phyloP scores from a whole-genome alignment of 2,329 filamentous ascomycete species.

The Xylariomycetidae sp. region DNA sequence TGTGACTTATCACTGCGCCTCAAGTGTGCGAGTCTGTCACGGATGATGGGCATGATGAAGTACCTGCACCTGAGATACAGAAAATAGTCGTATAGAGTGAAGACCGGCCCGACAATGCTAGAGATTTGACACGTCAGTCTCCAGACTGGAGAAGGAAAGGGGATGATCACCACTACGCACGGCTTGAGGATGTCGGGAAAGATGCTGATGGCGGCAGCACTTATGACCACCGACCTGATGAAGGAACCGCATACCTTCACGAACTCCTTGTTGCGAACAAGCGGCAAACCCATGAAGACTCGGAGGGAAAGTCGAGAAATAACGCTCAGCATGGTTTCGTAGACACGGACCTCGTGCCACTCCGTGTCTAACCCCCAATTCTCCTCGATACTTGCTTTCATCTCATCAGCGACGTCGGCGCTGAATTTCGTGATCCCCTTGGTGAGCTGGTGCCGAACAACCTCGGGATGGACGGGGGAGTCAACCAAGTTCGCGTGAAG shows the following conservation, averaged over 20 bases:
- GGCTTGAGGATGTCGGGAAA: slow-evolving; percentile 27
- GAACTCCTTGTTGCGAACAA: slow-evolving; percentile 24
- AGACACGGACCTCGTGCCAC: slow-evolving; percentile 29
- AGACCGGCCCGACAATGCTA: slow-evolving; percentile 24
- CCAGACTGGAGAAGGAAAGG: neutral
- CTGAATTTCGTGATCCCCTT: slow-evolving; percentile 23
- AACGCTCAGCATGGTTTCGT: slow-evolving; percentile 27
- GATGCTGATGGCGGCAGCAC: slow-evolving; percentile 24
- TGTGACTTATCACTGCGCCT: slow-evolving; percentile 14
- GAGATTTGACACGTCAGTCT: slow-evolving; percentile 1
- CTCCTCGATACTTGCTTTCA: slow-evolving; percentile 19
- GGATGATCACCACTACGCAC: slow-evolving; percentile 13
- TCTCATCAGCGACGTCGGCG: slow-evolving; percentile 28
- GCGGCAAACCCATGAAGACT: slow-evolving; percentile 25
- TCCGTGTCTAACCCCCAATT: slow-evolving; percentile 25
- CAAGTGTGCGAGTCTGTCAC: slow-evolving; percentile 21
- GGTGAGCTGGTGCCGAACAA: slow-evolving; percentile 29
- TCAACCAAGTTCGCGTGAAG: slow-evolving; percentile 25
- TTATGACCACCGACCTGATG: slow-evolving; percentile 25
- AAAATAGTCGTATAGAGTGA: slow-evolving; percentile 26
- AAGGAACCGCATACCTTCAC: slow-evolving; percentile 26
- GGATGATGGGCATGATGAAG: slow-evolving; percentile 30
- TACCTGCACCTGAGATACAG: slow-evolving; percentile 26
- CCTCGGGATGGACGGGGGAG: slow-evolving; percentile 26
- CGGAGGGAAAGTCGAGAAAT: slow-evolving; percentile 27